A percentile compares a stretch with the other conserved stretches of the same genome.
phyloP scores from a whole-genome alignment of 2,329 filamentous ascomycete genomes.

The Claviceps quebecensis region DNA sequence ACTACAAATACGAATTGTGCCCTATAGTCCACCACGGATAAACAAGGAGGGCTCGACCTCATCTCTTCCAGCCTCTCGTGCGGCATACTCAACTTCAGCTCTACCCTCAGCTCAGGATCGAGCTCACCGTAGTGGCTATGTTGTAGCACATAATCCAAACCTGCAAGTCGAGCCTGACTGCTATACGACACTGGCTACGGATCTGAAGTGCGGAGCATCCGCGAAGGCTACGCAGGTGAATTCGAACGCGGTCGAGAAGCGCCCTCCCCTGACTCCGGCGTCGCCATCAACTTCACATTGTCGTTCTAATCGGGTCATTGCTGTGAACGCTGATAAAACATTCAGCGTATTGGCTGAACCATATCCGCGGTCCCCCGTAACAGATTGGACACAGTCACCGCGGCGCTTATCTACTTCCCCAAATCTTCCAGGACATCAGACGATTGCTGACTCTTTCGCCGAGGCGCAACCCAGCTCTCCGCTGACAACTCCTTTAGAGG shows the following conservation, averaged over 20 bases:
- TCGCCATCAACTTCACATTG: conserved; percentile 16
- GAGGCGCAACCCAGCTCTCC: conserved; percentile 35
- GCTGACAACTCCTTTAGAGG: conserved; percentile 33
- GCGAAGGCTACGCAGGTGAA: neutral
- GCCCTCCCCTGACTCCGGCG: conserved; percentile 2
- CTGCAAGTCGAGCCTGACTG: neutral
- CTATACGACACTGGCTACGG: neutral
- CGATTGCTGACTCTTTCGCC: conserved; percentile 14
- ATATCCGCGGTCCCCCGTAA: conserved; percentile 15
- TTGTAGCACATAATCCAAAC: conserved; percentile 1
- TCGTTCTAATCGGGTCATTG: conserved; percentile 26
- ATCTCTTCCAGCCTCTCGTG: conserved; percentile 14
- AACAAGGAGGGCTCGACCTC: conserved; percentile 17
- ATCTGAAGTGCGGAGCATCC: neutral
- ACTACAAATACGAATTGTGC: conserved; percentile 24
- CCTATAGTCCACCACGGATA: conserved; percentile 24
- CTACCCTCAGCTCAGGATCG: neutral
- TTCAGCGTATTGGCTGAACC: conserved; percentile 35
- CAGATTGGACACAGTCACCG: conserved; percentile 24
- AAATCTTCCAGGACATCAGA: conserved; percentile 28
- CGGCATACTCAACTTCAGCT: conserved; percentile 6
- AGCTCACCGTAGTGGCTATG: neutral
- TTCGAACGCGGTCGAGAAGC: neutral
- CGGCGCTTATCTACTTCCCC: conserved; percentile 31
- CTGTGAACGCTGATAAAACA: conserved; percentile 42